A percentile compares a stretch with the other conserved stretches of the same genome.
Evolutionary conservation across 257 asterid species (phyloP).

Genomic region (Solanum neorickii): DNA sequence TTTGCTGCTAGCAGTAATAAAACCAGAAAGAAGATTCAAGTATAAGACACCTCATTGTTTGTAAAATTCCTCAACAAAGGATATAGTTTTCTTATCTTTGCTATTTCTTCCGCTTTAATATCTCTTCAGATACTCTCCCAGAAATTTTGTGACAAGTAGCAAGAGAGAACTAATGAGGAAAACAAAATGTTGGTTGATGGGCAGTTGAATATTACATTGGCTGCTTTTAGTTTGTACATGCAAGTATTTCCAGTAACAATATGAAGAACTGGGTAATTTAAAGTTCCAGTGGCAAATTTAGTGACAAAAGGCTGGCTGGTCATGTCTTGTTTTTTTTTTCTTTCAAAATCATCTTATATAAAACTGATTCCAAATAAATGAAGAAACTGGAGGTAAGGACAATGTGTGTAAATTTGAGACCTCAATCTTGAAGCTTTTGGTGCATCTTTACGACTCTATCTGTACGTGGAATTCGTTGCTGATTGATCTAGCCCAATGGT

Average conservation of each 20-base stretch:
- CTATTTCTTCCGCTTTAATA: background rate
- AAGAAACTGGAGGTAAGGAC: background rate
- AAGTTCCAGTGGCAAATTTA: background rate
- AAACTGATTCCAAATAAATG: background rate
- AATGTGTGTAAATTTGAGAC: background rate
- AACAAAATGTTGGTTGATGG: background rate
- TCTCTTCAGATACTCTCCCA: background rate
- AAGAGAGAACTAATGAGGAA: background rate
- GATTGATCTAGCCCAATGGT: background rate
- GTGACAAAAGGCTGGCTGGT: background rate
- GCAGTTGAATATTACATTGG: background rate
- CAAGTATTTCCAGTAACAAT: background rate
- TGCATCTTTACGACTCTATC: background rate
- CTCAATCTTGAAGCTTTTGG: background rate
- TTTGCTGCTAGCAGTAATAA: background rate
- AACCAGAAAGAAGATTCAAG: background rate
- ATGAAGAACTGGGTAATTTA: background rate
- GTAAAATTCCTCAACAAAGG: background rate
- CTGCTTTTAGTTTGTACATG: background rate
- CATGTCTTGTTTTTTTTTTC: background rate
- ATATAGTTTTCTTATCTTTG: background rate
- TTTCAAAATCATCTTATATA: background rate
- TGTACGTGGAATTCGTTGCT: background rate
- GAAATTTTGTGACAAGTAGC: background rate
- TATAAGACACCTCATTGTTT: background rate